Evolutionary conservation across 75 land plant genomes (phyloP), one percentile per base, ranked within the genome.

Genomic region (Picea glauca): DNA sequence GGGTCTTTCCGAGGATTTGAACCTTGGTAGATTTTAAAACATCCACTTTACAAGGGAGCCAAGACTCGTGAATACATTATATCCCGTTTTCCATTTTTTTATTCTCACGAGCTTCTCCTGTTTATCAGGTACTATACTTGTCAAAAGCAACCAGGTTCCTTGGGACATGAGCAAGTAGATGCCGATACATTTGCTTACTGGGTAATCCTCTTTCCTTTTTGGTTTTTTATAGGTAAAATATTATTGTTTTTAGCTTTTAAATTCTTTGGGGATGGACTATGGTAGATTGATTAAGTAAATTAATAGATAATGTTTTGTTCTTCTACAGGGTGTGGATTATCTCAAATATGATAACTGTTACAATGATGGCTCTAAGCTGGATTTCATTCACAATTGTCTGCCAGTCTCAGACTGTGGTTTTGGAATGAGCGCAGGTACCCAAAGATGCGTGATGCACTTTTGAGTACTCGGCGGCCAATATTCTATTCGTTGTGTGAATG

Each of bases 401-500:
- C 20, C 21, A 46, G 5, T 46, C 0, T 46, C 0, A 46, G 9
- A 46, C 9, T 46, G 8, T 46, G 54, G 46, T 43, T 46, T 46
- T 46, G 0, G 54, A 59, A 56, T 46, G 5, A 46, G 54, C 35
- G 35, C 70, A 93, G 97, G 73, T 96, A 94, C 68, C 93, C 88
- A 56, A 78, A 77, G 33, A 96, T 96, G 99, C 79, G 84, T 14
- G 81, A 87, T 78, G 97, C 99, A 20, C 76, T 96, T n/a, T 46
- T 90, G 70, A 87, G 85, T 11, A 80, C 91, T 54, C 93, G 90
- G 15, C 84, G 93, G 13, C 79, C 90, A 33, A 92, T 96, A 23
- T 94, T 94, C 68, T 92, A 83, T 81, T 96, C 99, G 38, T 54
- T 96, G 35, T 96, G 97, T 86, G 99, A 96, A 90, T 93, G 99